A percentile compares a stretch with the other conserved stretches of the same genome.
Evolutionary conservation across 352 stramenopile species (phyloP).

Genomic region (Blastocystis sp.): DNA sequence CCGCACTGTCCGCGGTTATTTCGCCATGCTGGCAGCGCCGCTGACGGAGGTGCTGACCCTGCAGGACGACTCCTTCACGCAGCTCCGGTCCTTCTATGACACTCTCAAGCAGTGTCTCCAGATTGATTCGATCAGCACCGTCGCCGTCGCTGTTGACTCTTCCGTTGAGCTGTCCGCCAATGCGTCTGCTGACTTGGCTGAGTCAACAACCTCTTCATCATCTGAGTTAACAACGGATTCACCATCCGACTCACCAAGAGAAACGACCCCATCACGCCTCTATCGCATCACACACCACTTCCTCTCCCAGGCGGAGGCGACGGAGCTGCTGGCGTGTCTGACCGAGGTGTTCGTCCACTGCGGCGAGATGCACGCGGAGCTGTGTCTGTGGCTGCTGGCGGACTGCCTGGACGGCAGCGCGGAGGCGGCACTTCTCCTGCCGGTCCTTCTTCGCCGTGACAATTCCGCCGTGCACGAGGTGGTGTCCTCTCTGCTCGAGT

Average conservation of each 20-base stretch:
- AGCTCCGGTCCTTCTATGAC: neutral
- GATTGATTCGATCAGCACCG: neutral
- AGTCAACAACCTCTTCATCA: too few relatives aligned
- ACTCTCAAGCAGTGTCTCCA: neutral
- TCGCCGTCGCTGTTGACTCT: neutral
- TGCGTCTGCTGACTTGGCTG: too few relatives aligned
- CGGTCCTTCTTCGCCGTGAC: neutral
- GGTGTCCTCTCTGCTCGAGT: neutral
- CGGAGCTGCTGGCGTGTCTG: neutral
- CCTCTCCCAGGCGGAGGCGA: neutral
- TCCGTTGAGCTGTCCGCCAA: too few relatives aligned
- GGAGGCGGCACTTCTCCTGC: neutral
- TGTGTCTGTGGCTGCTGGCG: neutral
- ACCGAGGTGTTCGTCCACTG: neutral
- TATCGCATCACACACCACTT: neutral
- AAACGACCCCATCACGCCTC: neutral
- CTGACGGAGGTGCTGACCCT: neutral
- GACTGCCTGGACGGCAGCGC: constrained; percentile 4
- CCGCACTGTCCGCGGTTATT: neutral
- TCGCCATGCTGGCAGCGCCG: neutral
- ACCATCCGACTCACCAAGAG: neutral
- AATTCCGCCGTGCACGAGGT: neutral
- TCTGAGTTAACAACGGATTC: neutral
- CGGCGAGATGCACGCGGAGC: neutral
- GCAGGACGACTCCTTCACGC: neutral